Percentiles rank a stretch among this genome's conserved stretches.
These are phyloP conservation scores for Dillenia suffruticosa DNA, from an alignment of 164 flowering plant species.

Conservation along the genomic window DNA sequence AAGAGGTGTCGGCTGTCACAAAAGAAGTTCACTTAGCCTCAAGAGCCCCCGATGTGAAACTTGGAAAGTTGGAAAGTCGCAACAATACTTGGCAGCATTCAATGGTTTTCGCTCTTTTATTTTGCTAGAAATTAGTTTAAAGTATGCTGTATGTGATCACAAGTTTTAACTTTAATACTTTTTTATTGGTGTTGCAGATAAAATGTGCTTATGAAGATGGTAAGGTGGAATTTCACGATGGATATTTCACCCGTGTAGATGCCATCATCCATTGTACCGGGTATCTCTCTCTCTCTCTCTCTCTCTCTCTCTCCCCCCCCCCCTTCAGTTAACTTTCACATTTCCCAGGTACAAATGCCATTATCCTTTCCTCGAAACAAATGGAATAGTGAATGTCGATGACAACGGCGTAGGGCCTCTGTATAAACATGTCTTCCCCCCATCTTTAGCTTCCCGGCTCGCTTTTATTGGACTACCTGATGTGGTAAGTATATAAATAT, in stretches of 20 bases:
- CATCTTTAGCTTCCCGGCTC: constrained; percentile 34
- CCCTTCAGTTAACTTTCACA: too few relatives aligned
- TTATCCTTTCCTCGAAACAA: constrained; percentile 37
- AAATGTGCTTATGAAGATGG: constrained; percentile 25
- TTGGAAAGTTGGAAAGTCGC: constrained; percentile 1
- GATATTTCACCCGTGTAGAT: constrained; percentile 28
- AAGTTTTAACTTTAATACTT: background rate
- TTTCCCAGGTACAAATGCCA: constrained; percentile 26
- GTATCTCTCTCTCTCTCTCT: constrained; percentile 8
- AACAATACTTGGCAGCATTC: constrained; percentile 29
- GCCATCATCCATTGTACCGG: constrained; percentile 41
- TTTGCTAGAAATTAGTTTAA: background rate
- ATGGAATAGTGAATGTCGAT: constrained; percentile 32
- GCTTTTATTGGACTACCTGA: constrained; percentile 40
- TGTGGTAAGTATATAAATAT: constrained; percentile 14
- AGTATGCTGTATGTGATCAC: background rate
- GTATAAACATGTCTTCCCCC: constrained; percentile 48
- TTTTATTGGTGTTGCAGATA: constrained; percentile 19
- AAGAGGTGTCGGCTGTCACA: constrained; percentile 29
- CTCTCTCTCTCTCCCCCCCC: background rate
- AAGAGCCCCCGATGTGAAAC: constrained; percentile 16
- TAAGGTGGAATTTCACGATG: constrained; percentile 33
- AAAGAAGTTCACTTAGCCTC: constrained; percentile 40
- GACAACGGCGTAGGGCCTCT: constrained; percentile 47
- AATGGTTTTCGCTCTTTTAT: constrained; percentile 6